phyloP scores from a whole-genome alignment of 2,329 filamentous ascomycete species.

The Fonsecaea multimorphosa region DNA sequence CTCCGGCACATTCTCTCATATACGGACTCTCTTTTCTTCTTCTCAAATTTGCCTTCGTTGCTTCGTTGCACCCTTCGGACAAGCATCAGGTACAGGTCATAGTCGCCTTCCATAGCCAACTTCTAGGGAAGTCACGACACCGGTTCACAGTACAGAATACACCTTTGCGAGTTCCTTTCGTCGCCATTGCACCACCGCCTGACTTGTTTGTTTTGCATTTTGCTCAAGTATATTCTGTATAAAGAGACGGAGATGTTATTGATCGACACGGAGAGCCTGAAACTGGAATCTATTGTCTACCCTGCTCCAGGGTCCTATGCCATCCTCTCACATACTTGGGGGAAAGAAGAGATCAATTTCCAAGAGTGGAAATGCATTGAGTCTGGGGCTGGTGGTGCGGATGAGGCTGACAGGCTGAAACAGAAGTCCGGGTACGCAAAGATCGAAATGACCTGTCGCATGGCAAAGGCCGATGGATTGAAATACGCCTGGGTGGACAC shows the following conservation, averaged over 20 bases:
- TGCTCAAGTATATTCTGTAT: background rate
- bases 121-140: background rate
- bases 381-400: background rate
- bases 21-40: background rate
- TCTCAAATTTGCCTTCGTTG: background rate
- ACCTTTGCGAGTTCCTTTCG: too few relatives aligned
- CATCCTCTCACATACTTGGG: conserved; percentile 36
- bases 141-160: too few relatives aligned
- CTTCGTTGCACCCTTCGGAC: background rate
- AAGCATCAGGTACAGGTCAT: background rate
- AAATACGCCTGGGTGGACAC: conserved; percentile 40
- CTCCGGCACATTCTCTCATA: background rate
- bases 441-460: conserved; percentile 17
- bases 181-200: too few relatives aligned
- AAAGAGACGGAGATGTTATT: conserved; percentile 4
- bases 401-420: conserved; percentile 2
- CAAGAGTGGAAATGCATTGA: conserved; percentile 16
- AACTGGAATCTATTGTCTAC: conserved; percentile 6
- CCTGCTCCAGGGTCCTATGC: conserved; percentile 21
- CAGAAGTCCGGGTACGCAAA: background rate
- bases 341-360: conserved; percentile 29
- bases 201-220: background rate
- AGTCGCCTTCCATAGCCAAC: background rate
- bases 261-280: conserved; percentile 1
- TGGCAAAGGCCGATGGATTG: conserved; percentile 4